Evolutionary conservation across 768 basidiomycete species (phyloP).

Genomic region (Tylopilus felleus): DNA sequence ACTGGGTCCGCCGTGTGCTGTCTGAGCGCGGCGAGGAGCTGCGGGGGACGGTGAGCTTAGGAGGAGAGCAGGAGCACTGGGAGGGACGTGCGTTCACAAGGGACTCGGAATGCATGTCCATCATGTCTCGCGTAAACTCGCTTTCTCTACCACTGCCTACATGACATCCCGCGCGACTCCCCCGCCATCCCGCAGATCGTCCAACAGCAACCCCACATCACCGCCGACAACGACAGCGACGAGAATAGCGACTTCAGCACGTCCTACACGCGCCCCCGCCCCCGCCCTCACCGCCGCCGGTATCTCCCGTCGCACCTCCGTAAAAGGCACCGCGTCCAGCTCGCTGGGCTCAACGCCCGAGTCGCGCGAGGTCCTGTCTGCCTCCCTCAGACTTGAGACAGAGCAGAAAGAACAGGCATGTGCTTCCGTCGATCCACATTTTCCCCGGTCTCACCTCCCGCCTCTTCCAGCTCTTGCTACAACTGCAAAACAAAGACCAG

Average conservation of each 20-base stretch:
- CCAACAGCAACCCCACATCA: constrained; percentile 39
- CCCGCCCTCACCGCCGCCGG: constrained; percentile 35
- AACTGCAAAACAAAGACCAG: constrained; percentile 77
- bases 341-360: constrained; percentile 41
- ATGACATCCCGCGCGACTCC: constrained; percentile 44
- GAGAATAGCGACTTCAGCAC: constrained; percentile 53
- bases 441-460: constrained; percentile 10
- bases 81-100: constrained; percentile 31
- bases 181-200: constrained; percentile 42
- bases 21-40: constrained; percentile 45
- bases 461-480: constrained; percentile 60
- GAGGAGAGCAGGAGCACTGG: not conserved
- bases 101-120: constrained; percentile 28
- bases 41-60: constrained; percentile 9
- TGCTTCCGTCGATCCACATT: constrained; percentile 2
- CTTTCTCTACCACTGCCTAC: constrained; percentile 29
- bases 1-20: constrained; percentile 33
- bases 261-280: constrained; percentile 54
- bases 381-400: constrained; percentile 70
- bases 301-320: constrained; percentile 47
- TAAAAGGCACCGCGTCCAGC: constrained; percentile 42
- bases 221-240: constrained; percentile 35
- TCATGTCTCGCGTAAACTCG: constrained; percentile 7
- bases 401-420: constrained; percentile 79
- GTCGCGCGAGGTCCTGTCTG: constrained; percentile 52